Conservation (phyloP, 768 basidiomycete species). For the Amylocystis lapponica region DNA sequence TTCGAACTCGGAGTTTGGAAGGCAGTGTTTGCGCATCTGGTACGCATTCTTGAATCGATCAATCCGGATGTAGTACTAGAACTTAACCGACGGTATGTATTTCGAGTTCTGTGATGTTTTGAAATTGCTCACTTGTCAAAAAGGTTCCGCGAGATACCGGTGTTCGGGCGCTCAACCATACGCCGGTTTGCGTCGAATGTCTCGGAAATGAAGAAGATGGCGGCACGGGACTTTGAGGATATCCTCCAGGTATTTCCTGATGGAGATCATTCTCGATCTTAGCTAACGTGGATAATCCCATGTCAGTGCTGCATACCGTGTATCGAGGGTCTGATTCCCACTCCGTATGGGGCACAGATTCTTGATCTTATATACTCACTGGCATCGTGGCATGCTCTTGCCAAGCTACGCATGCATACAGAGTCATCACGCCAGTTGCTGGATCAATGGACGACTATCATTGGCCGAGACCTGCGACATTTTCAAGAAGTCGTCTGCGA, state of each 20-base stretch:
- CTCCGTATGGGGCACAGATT: slow-evolving; percentile 18
- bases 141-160: slow-evolving; percentile 20
- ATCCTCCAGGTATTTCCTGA: slow-evolving; percentile 22
- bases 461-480: slow-evolving; percentile 16
- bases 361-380: slow-evolving; percentile 18
- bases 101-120: slow-evolving; percentile 1
- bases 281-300: neutral
- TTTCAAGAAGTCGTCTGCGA: slow-evolving; percentile 25
- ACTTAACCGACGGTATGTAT: slow-evolving; percentile 14
- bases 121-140: no score
- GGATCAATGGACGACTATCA: slow-evolving; percentile 6
- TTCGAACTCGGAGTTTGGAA: slow-evolving; percentile 29
- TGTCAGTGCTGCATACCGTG: slow-evolving; percentile 30
- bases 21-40: slow-evolving; percentile 20
- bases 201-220: slow-evolving; percentile 18
- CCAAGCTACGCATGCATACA: slow-evolving; percentile 30
- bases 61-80: neutral
- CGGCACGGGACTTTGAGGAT: no score
- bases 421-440: slow-evolving; percentile 19
- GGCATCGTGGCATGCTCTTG: slow-evolving; percentile 29
- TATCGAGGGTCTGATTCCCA: slow-evolving; percentile 27
- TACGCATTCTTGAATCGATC: slow-evolving; percentile 17
- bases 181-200: slow-evolving; percentile 18
- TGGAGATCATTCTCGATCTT: neutral
- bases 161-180: slow-evolving; percentile 22